Evolutionary conservation across 2,329 filamentous ascomycete genomes (phyloP).

Genomic region (Colletotrichum chlorophyti): DNA sequence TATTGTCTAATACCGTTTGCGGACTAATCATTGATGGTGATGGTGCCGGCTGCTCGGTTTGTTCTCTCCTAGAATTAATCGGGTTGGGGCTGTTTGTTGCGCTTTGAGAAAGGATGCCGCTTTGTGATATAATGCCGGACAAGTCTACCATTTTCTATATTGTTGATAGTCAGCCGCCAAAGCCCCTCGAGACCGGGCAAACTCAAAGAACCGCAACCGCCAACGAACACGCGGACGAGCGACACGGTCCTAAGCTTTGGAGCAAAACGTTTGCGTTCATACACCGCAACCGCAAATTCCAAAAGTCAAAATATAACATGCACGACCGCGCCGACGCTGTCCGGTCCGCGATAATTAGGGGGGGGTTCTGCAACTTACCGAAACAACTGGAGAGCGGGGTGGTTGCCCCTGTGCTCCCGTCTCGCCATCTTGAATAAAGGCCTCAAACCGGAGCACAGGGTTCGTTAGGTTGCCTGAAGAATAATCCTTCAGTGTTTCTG

Average conservation of each 20-base stretch:
- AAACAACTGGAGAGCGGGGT: conserved; percentile 28
- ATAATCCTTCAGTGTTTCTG: conserved; percentile 28
- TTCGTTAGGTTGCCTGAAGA: conserved; percentile 26
- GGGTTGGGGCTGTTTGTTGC: conserved; percentile 11
- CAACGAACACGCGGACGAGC: neutral
- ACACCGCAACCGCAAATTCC: neutral
- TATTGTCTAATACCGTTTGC: neutral
- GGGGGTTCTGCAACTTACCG: conserved; percentile 22
- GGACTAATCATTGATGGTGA: neutral
- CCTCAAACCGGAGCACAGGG: conserved; percentile 28
- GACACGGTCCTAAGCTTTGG: too few species aligned
- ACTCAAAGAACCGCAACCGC: neutral
- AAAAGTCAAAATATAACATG: neutral
- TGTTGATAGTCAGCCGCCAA: conserved; percentile 16
- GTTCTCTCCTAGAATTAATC: conserved; percentile 10
- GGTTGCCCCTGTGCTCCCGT: conserved; percentile 18
- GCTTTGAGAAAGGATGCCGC: conserved; percentile 26
- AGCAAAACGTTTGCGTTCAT: too few species aligned
- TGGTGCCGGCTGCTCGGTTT: neutral
- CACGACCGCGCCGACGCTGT: neutral
- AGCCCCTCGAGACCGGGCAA: neutral
- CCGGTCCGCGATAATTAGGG: neutral
- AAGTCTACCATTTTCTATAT: conserved; percentile 30
- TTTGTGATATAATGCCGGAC: conserved; percentile 28
- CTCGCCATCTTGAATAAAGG: conserved; percentile 29